phyloP scores from a whole-genome alignment of 257 asterid species.

The Orobanche coerulescens region DNA sequence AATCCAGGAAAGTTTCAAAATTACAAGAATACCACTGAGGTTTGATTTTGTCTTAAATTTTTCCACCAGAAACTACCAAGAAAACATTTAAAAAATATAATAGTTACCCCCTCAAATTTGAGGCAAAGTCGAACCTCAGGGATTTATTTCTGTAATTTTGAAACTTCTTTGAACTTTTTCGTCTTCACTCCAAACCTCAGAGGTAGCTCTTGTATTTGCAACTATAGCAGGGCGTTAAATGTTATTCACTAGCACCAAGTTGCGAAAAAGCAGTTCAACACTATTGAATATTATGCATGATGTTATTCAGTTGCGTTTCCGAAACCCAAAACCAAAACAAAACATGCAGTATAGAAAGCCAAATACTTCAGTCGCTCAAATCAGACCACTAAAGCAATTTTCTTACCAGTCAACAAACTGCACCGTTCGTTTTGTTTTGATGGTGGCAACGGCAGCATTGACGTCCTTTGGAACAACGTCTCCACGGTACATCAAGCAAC shows the following conservation, averaged over 20 bases:
- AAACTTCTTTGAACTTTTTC: not conserved
- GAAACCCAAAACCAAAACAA: no score
- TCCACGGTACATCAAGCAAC: conserved; percentile 95
- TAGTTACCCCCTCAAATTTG: no score
- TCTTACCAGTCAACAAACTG: conserved; percentile 89
- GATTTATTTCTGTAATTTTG: not conserved
- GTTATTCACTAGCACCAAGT: not conserved
- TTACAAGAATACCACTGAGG: not conserved
- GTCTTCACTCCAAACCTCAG: not conserved
- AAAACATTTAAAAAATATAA: not conserved
- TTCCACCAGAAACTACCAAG: no score
- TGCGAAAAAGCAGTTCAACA: not conserved
- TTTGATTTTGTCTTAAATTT: no score
- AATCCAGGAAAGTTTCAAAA: not conserved
- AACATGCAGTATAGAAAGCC: not conserved
- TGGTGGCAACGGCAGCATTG: conserved; percentile 86
- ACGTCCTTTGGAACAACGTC: conserved; percentile 95
- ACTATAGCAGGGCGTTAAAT: not conserved
- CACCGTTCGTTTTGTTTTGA: conserved; percentile 82
- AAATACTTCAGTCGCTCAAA: not conserved
- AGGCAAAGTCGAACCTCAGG: not conserved
- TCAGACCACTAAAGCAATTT: not conserved
- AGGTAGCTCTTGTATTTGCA: no score
- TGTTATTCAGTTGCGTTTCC: not conserved
- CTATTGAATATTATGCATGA: not conserved